These are phyloP conservation scores for Podochytrium sp. DNA, from an alignment of 192 early-diverging fungal genomes.

Conservation along the genomic window DNA sequence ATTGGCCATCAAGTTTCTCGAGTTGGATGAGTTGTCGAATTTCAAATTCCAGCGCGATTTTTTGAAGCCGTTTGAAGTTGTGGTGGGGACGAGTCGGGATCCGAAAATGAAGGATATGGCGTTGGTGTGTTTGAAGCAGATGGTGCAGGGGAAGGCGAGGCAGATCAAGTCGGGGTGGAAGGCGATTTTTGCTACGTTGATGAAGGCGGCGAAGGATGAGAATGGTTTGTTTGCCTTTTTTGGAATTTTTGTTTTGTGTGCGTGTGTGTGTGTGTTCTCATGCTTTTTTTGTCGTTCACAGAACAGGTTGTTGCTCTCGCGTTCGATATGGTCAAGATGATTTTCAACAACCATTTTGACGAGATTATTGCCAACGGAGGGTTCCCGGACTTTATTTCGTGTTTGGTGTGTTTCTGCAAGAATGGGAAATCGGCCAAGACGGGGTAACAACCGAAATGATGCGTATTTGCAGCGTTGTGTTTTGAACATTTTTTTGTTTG, in stretches of 20 bases:
- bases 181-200: slow-evolving; percentile 57
- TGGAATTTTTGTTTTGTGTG: slow-evolving; percentile 41
- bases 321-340: slow-evolving; percentile 72
- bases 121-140: slow-evolving; percentile 56
- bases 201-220: slow-evolving; percentile 60
- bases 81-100: slow-evolving; percentile 73
- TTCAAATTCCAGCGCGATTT: slow-evolving; percentile 98
- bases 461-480: slow-evolving; percentile 29
- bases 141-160: slow-evolving; percentile 56
- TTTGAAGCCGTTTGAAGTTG: slow-evolving; percentile 81
- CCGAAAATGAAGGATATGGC: slow-evolving; percentile 81
- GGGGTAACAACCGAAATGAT: no score
- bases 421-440: slow-evolving; percentile 71
- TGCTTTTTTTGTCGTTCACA: slow-evolving; percentile 47
- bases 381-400: slow-evolving; percentile 52
- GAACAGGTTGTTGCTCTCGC: slow-evolving; percentile 64
- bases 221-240: slow-evolving; percentile 38
- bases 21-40: slow-evolving; percentile 91
- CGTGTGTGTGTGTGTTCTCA: slow-evolving; percentile 51
- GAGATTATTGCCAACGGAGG: slow-evolving; percentile 61
- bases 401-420: slow-evolving; percentile 64
- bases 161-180: slow-evolving; percentile 61
- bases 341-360: slow-evolving; percentile 66
- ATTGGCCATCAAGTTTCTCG: slow-evolving; percentile 92
- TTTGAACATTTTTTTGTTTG: neutral